Evolutionary conservation across 345 rosid genomes (phyloP), one percentile per base, ranked within the genome.

Genomic region (Camelina neglecta): DNA sequence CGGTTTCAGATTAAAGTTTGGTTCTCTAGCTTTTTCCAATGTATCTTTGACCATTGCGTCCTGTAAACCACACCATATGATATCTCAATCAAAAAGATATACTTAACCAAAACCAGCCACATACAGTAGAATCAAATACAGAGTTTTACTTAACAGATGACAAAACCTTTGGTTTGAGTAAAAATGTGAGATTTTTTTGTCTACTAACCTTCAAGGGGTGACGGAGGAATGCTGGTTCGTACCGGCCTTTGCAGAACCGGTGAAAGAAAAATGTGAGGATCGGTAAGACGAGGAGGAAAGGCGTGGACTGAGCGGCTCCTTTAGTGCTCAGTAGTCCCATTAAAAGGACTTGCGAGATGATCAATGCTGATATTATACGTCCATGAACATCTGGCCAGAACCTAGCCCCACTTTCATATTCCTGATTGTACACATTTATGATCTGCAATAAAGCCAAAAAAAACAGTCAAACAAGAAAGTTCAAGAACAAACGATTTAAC

Each of bases 381-480:
- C 83, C 89, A 61, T 95, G 97, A 67, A 95, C 94, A 56, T 86
- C 97, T 2, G 99, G 99, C 99, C 99, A 95, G 81, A 90, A 95
- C 75, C 88, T 89, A 23, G 93, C 97, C 0, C 64, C 97, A 49
- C 99, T 92, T 79, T 95, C 99, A 20, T 95, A 95, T 79, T 88
- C 82, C 55, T 95, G 99, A 76, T 90, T 87, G 83, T 92, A 95
- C 61, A 95, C 99, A 70, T 95, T 95, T 69, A 95, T 95, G 60
- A 95, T 87, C 99, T 95, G 83, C 76, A 36, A 10, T 7, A 39
- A 54, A 54, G 29, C 26, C 13, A 0, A 23, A 36, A 0, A 23
- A 36, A 71, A 6, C 23, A 71, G 66, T 11, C 3, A 58, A 16
- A 29, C 45, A 51, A 13, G 26, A 38, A 36, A n/a, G 44, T 66